These are phyloP conservation scores for Hypoxylon sp. DNA, from an alignment of 2,329 filamentous ascomycete species.

Conservation along the genomic window DNA sequence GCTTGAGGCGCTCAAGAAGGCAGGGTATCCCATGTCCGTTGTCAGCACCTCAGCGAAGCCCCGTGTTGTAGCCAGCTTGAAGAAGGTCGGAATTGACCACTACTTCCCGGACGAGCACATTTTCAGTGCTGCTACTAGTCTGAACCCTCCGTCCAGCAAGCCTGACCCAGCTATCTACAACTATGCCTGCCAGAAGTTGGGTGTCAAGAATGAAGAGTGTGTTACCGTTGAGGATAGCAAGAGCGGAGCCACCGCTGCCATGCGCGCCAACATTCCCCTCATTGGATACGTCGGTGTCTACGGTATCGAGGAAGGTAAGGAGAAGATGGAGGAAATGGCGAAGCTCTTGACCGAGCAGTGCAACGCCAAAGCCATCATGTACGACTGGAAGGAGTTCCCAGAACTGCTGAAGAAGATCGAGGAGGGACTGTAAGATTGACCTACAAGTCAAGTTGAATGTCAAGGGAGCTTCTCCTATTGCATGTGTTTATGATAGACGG, in stretches of 20 bases:
- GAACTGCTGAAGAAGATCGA: constrained; percentile 55
- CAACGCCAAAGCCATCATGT: constrained; percentile 64
- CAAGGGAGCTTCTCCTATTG: constrained; percentile 11
- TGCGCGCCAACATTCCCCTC: constrained; percentile 76
- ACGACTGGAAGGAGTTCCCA: constrained; percentile 60
- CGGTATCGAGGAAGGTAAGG: constrained; percentile 57
- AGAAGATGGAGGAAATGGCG: constrained; percentile 69
- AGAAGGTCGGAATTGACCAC: constrained; percentile 76
- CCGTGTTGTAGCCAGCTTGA: constrained; percentile 75
- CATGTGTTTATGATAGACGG: constrained; percentile 6
- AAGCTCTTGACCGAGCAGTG: constrained; percentile 65
- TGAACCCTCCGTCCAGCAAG: constrained; percentile 78
- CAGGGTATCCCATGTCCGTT: constrained; percentile 75
- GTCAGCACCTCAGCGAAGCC: constrained; percentile 78
- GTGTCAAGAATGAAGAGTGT: constrained; percentile 73
- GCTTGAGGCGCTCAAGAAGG: constrained; percentile 69
- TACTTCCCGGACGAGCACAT: constrained; percentile 76
- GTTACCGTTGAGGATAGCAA: constrained; percentile 81
- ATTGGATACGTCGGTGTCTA: constrained; percentile 78
- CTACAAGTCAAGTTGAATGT: constrained; percentile 5
- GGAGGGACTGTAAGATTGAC: constrained; percentile 51
- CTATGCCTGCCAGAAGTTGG: constrained; percentile 74
- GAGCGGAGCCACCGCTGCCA: constrained; percentile 76
- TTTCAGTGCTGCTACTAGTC: constrained; percentile 77
- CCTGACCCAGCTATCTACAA: constrained; percentile 82